These are phyloP conservation scores for Maudiozyma saulgeensis DNA, from an alignment of 805 yeast species.

Conservation along the genomic window DNA sequence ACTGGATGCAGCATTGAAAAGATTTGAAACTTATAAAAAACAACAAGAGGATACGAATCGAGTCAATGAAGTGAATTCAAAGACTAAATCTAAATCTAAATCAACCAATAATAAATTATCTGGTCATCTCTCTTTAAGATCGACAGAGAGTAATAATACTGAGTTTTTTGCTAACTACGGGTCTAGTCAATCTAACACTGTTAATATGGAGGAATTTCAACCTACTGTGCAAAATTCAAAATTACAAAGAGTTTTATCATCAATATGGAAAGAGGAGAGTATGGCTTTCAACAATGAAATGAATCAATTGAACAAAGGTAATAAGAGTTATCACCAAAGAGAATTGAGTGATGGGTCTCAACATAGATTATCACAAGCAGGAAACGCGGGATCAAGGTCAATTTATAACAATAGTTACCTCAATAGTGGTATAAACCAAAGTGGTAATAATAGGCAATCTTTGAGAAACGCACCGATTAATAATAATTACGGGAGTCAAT, in stretches of 20 bases:
- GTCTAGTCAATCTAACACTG: neutral
- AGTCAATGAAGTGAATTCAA: neutral
- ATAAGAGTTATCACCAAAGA: constrained; percentile 3
- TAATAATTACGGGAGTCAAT: constrained; percentile 16
- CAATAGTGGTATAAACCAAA: neutral
- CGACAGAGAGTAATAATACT: neutral
- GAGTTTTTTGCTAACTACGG: constrained; percentile 3
- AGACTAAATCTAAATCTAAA: constrained; percentile 2
- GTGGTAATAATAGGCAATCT: constrained; percentile 1
- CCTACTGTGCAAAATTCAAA: constrained; percentile 16
- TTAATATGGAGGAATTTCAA: constrained; percentile 12
- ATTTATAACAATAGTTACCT: neutral
- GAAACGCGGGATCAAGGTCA: neutral
- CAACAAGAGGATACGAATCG: neutral
- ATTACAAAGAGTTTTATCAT: constrained; percentile 17
- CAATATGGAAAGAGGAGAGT: constrained; percentile 26
- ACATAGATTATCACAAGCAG: neutral
- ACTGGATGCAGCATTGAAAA: constrained; percentile 47
- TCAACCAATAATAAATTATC: neutral
- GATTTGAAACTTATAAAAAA: constrained; percentile 31
- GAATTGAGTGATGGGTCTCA: constrained; percentile 3
- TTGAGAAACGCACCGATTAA: constrained; percentile 11
- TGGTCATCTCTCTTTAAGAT: constrained; percentile 2
- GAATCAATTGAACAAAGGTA: constrained; percentile 16
- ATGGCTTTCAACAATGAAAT: constrained; percentile 17